These are phyloP conservation scores for Kazachstania sp. DNA, from an alignment of 1,139 yeast species.

Conservation along the genomic window DNA sequence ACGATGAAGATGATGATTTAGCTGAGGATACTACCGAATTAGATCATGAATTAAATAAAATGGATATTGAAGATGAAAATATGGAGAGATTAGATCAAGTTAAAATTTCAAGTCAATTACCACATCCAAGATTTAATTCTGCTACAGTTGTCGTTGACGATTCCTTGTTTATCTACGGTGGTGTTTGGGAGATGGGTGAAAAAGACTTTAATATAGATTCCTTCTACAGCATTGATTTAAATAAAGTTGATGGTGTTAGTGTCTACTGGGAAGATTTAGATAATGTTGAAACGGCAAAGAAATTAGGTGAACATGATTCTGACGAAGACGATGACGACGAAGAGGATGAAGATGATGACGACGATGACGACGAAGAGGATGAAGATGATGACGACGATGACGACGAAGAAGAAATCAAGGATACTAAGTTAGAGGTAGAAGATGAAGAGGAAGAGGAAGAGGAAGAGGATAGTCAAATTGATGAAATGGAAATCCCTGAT, in stretches of 20 bases:
- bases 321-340: slow-evolving; percentile 62
- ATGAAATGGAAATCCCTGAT: slow-evolving; percentile 64
- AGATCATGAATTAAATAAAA: slow-evolving; percentile 1
- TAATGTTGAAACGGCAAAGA: slow-evolving; percentile 51
- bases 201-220: slow-evolving; percentile 78
- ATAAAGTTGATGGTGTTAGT: slow-evolving; percentile 78
- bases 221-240: slow-evolving; percentile 76
- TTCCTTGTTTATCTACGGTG: slow-evolving; percentile 78
- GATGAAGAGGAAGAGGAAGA: slow-evolving; percentile 52
- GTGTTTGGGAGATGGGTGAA: slow-evolving; percentile 83
- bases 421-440: slow-evolving; percentile 40
- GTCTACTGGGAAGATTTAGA: slow-evolving; percentile 82
- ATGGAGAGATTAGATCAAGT: slow-evolving; percentile 34
- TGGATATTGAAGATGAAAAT: slow-evolving; percentile 27
- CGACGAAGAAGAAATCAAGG: slow-evolving; percentile 43
- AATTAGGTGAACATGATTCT: slow-evolving; percentile 47
- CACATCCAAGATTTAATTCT: slow-evolving; percentile 87
- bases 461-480: slow-evolving; percentile 51
- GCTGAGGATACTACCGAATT: slow-evolving; percentile 37
- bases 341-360: slow-evolving; percentile 48
- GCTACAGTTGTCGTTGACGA: slow-evolving; percentile 83
- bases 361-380: slow-evolving; percentile 45
- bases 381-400: slow-evolving; percentile 46
- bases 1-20: slow-evolving; percentile 47
- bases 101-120: slow-evolving; percentile 53